Conservation (phyloP, 2,329 filamentous ascomycete genomes). For the Colletotrichum sp. region DNA sequence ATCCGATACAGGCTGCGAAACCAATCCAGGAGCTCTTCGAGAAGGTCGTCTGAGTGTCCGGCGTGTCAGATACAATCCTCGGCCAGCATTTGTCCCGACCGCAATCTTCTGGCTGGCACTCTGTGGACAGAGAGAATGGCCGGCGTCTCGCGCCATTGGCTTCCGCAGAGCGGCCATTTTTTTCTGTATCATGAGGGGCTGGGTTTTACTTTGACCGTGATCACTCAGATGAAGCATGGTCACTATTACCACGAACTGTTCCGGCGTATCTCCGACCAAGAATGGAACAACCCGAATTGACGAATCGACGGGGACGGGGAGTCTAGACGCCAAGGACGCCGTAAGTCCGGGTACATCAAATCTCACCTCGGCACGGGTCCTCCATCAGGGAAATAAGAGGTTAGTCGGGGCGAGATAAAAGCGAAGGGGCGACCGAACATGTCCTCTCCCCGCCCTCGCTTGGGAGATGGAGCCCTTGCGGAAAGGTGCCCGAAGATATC, state of each 20-base stretch:
- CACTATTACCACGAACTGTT: too few relatives aligned
- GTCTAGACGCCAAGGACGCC: background rate
- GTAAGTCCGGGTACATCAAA: accelerated
- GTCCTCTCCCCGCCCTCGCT: background rate
- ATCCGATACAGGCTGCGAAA: conserved; percentile 71
- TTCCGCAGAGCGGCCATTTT: too few relatives aligned
- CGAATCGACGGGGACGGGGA: background rate
- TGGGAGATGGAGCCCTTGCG: background rate
- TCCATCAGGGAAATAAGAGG: background rate
- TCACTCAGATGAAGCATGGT: too few relatives aligned
- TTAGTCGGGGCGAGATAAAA: background rate
- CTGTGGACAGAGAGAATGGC: too few relatives aligned
- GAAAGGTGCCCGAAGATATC: background rate
- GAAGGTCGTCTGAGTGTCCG: conserved; percentile 60
- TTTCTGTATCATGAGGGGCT: too few relatives aligned
- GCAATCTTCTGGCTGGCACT: background rate
- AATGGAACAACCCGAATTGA: background rate
- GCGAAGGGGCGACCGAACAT: background rate
- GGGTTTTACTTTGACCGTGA: too few relatives aligned
- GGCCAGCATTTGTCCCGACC: background rate
- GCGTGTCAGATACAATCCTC: background rate
- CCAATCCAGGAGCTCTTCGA: conserved; percentile 87
- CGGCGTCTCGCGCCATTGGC: too few relatives aligned
- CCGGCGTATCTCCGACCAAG: background rate
- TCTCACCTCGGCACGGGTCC: background rate